These are phyloP conservation scores for Cunninghamia lanceolata DNA, from an alignment of 75 land plant species.

Conservation along the genomic window DNA sequence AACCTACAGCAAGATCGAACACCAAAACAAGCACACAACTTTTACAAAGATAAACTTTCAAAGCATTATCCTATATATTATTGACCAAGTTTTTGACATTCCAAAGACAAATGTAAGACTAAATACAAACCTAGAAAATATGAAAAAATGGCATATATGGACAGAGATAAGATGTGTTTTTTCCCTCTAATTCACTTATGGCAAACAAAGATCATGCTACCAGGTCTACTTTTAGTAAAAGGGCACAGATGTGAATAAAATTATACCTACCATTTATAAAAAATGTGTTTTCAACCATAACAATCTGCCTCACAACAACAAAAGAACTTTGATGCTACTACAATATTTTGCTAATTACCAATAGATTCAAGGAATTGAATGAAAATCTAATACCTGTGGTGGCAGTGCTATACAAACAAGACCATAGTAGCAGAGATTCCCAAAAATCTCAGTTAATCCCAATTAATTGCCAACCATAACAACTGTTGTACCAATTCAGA, in stretches of 20 bases:
- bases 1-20: conserved; percentile 41
- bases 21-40: neutral
- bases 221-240: neutral
- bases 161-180: neutral
- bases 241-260: neutral
- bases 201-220: neutral
- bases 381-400: neutral
- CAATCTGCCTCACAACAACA: neutral
- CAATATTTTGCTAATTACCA: neutral
- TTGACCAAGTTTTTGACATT: neutral
- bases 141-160: neutral
- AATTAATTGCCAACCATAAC: too few relatives aligned
- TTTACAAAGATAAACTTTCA: neutral
- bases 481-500: too few relatives aligned
- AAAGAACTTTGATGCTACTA: neutral
- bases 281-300: neutral
- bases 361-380: neutral
- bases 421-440: neutral
- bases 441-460: too few relatives aligned
- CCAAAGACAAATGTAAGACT: neutral
- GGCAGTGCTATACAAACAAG: neutral
- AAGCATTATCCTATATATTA: neutral
- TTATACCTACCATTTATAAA: neutral
- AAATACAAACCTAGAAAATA: neutral
- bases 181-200: neutral